phyloP scores from a whole-genome alignment of 129 eudicot species.

The Lactuca sativa region DNA sequence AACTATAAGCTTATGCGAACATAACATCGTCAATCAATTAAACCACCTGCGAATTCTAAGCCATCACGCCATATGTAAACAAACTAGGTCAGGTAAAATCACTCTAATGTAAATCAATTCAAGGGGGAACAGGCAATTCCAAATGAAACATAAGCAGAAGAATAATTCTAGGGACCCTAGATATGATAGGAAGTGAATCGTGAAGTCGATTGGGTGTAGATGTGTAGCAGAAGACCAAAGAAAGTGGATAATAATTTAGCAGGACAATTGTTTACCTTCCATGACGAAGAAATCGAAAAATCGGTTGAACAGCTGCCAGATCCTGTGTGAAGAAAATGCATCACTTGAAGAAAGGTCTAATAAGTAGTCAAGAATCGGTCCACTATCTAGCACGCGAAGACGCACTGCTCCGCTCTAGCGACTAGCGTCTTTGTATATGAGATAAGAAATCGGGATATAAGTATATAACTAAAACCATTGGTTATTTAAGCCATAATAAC shows the following conservation, averaged over 20 bases:
- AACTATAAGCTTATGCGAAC: constrained; percentile 1
- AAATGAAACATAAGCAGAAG: background rate
- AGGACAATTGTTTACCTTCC: constrained; percentile 28
- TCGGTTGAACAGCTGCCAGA: constrained; percentile 21
- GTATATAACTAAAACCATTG: too few relatives aligned
- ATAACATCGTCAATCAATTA: constrained; percentile 13
- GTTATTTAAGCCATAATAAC: too few relatives aligned
- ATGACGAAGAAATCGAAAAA: constrained; percentile 26
- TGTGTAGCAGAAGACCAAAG: background rate
- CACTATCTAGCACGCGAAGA: constrained; percentile 21
- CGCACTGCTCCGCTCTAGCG: constrained; percentile 22
- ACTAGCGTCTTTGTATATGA: background rate
- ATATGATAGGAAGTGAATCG: background rate
- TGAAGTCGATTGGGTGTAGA: constrained; percentile 16
- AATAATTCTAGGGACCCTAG: background rate
- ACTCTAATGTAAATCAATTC: background rate
- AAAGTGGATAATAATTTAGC: background rate
- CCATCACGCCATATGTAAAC: background rate
- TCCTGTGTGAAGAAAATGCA: constrained; percentile 24
- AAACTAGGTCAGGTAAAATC: constrained; percentile 26
- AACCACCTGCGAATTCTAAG: background rate
- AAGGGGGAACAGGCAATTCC: background rate
- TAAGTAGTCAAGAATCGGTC: constrained; percentile 33
- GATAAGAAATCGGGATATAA: background rate
- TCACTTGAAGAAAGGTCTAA: constrained; percentile 16